These are phyloP conservation scores for Plasmopara halstedii DNA, from an alignment of 352 stramenopile species.

Conservation along the genomic window DNA sequence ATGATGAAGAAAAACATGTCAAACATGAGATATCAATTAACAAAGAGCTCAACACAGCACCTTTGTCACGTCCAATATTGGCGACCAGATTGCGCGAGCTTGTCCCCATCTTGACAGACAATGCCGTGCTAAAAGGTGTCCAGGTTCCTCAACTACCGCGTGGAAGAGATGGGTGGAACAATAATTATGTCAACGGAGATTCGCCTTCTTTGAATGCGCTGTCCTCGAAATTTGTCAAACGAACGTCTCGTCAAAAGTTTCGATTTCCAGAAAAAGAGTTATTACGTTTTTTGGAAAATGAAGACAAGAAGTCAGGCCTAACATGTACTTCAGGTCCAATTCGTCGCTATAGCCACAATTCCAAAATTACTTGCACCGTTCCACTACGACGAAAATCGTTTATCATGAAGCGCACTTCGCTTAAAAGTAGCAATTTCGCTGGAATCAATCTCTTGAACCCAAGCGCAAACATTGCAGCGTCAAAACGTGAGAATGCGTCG, in stretches of 20 bases:
- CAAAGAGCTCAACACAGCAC: slow-evolving; percentile 1
- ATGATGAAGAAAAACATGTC: background rate
- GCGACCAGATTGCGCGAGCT: slow-evolving; percentile 10
- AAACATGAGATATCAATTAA: slow-evolving; percentile 5
- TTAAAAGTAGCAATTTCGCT: slow-evolving; percentile 21
- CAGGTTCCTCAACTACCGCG: slow-evolving; percentile 37
- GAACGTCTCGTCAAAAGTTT: slow-evolving; percentile 39
- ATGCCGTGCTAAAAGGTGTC: slow-evolving; percentile 23
- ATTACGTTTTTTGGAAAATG: slow-evolving; percentile 17
- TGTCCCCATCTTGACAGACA: slow-evolving; percentile 18
- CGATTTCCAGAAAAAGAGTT: slow-evolving; percentile 52
- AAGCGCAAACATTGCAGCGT: background rate
- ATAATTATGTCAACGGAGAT: background rate
- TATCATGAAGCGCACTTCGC: slow-evolving; percentile 51
- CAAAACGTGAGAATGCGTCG: slow-evolving; percentile 1
- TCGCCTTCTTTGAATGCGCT: background rate
- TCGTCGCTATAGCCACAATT: slow-evolving; percentile 24
- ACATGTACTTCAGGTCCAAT: background rate
- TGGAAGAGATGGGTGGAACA: slow-evolving; percentile 7
- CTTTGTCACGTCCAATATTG: background rate
- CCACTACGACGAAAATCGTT: slow-evolving; percentile 56
- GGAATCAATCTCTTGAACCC: slow-evolving; percentile 1
- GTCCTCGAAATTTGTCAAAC: slow-evolving; percentile 1
- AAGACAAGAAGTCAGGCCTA: slow-evolving; percentile 7
- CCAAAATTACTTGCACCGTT: slow-evolving; percentile 30